Evolutionary conservation across 331 rosid genomes (phyloP), one percentile per base, ranked within the genome.

Genomic region (Malus hybrid): DNA sequence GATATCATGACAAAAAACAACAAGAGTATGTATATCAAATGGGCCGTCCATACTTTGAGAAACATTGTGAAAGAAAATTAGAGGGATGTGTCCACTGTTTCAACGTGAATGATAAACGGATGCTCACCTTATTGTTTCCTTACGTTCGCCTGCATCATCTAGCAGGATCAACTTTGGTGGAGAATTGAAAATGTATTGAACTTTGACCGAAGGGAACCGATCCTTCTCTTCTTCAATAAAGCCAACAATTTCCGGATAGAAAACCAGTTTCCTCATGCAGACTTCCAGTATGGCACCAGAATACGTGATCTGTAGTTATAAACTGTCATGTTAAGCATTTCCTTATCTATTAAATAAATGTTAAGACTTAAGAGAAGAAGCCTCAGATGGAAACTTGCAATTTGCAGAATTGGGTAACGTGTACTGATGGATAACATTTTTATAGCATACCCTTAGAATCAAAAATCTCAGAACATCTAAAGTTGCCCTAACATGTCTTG

Each of bases 221-320:
- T 94, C 93, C 68, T 92, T 94, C 36, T 88, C 93, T 60, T 94
- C 97, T 86, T 94, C 99, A 64, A 92, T 89, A 85, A 94, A 94
- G 80, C 96, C 84, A 72, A 90, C 97, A 80, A 94, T 78, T 78
- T 94, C 97, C 12, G 97, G 99, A 83, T 94, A 92, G 89, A 94
- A 94, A 52, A 90, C 97, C 74, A 94, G 90, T 75, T 94, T 92
- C 85, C 97, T 84, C 99, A 92, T 87, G 91, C 99, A 94, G 75
- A 92, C 99, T 81, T 94, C 97, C 74, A 94, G 70, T 59, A 90
- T 31, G 31, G 93, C 96, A 73, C 97, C 97, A 20, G 97, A 75
- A 85, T 94, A 94, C 5, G 88, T 85, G 52, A 94, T 66, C 98
- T 93, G 88, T 68, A 83, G 76, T 66, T 19, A 70, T 16, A 77